phyloP scores from a whole-genome alignment of 805 yeast genomes.

The Ogataea allantospora region DNA sequence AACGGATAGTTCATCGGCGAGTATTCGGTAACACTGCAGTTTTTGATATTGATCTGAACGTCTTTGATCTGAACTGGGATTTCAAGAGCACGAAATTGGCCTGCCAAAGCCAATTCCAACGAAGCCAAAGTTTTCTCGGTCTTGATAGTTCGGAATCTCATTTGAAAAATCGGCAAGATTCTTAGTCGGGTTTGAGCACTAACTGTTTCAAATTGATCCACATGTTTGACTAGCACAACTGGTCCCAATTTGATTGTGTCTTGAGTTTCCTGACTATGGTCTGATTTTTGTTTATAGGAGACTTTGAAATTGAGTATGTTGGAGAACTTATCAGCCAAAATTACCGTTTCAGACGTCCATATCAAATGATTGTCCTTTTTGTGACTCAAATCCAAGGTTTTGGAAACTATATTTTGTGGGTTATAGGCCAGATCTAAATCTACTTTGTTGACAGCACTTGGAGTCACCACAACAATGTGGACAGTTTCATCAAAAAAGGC shows the following conservation, averaged over 20 bases:
- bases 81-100: slow-evolving; percentile 13
- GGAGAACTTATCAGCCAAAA: slow-evolving; percentile 23
- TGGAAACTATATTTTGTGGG: slow-evolving; percentile 6
- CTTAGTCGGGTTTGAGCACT: slow-evolving; percentile 11
- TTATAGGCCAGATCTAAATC: slow-evolving; percentile 15
- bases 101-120: slow-evolving; percentile 25
- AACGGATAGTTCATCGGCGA: slow-evolving; percentile 32
- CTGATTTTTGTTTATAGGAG: slow-evolving; percentile 15
- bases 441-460: slow-evolving; percentile 1
- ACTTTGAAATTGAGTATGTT: slow-evolving; percentile 19
- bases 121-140: slow-evolving; percentile 29
- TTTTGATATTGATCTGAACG: slow-evolving; percentile 20
- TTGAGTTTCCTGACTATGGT: slow-evolving; percentile 4
- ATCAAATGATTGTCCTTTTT: slow-evolving; percentile 5
- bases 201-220: slow-evolving; percentile 9
- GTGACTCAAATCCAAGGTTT: neutral
- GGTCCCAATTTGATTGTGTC: slow-evolving; percentile 16
- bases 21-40: slow-evolving; percentile 26
- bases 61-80: slow-evolving; percentile 16
- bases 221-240: slow-evolving; percentile 6
- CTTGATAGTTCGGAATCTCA: slow-evolving; percentile 27
- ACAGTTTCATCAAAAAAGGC: slow-evolving; percentile 21
- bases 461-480: slow-evolving; percentile 12
- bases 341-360: slow-evolving; percentile 18
- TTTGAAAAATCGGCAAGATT: slow-evolving; percentile 29